These are phyloP conservation scores for Schwanniomyces vanrijiae DNA, from an alignment of 805 yeast genomes.

Conservation along the genomic window DNA sequence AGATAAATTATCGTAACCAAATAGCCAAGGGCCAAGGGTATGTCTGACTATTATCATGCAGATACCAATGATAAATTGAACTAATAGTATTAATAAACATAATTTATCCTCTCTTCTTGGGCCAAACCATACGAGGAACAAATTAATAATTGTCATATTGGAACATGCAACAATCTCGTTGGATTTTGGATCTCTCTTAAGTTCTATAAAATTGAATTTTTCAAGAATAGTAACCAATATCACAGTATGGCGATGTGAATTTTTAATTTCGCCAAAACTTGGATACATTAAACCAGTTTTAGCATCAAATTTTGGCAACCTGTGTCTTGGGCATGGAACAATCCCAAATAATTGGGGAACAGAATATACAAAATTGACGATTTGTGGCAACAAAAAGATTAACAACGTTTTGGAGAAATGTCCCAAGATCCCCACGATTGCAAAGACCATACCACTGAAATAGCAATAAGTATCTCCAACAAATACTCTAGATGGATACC, in stretches of 20 bases:
- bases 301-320: conserved; percentile 76
- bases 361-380: conserved; percentile 84
- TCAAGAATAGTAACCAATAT: conserved; percentile 47
- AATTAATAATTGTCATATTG: conserved; percentile 85
- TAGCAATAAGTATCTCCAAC: conserved; percentile 99
- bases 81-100: conserved; percentile 55
- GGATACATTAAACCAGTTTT: conserved; percentile 75
- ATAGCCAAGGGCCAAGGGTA: conserved; percentile 78
- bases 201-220: conserved; percentile 47
- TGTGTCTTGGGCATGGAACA: conserved; percentile 93
- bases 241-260: conserved; percentile 18
- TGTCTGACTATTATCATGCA: conserved; percentile 73
- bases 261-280: conserved; percentile 34
- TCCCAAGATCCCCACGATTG: conserved; percentile 92
- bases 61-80: conserved; percentile 70
- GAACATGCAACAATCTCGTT: conserved; percentile 49
- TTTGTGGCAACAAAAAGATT: conserved; percentile 86
- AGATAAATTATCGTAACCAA: conserved; percentile 80
- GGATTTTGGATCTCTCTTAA: conserved; percentile 19
- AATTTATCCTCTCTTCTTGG: conserved; percentile 84
- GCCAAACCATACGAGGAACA: conserved; percentile 82
- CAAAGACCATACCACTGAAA: conserved; percentile 98
- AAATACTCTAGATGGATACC: conserved; percentile 90
- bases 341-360: conserved; percentile 87
- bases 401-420: conserved; percentile 93